Base-by-base conservation (phyloP, 345 rosid species). In the Lepidium sativum region DNA sequence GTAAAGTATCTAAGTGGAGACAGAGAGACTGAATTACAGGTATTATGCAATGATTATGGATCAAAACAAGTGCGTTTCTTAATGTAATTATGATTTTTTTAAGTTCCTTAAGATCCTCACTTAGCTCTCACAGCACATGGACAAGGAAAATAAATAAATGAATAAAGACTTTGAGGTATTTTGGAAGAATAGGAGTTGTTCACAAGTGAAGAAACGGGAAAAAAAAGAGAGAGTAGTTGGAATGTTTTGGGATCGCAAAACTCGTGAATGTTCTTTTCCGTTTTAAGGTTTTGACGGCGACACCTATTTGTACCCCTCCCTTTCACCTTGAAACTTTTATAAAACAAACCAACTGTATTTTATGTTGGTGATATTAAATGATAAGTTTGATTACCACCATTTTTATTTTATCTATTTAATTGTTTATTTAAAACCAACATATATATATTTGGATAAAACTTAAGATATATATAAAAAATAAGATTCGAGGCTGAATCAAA, bases 71-170 rank as follows among this genome's bases (percentile, higher is more conserved):
- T 67, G 53, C 73, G 37, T 65, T 34, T 42, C 13, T 0, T 16
- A 7, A 44, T 12, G 18, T 11, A 5, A 41, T 53, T 17, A 12
- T 39, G 7, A 31, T n/a, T 57, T 12, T 33, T 16, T 33, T 14
- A 23, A 23, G 2, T 1, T 6, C 0, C 3, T 20, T 33, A 60
- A 60, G 62, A 61, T 69, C 69, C 57, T 44, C 25, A 54, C 68
- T 62, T 45, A 70, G 51, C 63, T 62, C 57, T 45, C 37, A 47
- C 49, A 54, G 43, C 69, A 70, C 75, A 54, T 70, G 69, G 25
- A 23, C 25, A 23, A 23, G 0, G 25, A 23, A 23, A 23, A 1
- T 23, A 1, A 23, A 23, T 23, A 23, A 23, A n/a, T n/a, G n/a
- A n/a, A n/a, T n/a, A n/a, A n/a, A n/a, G n/a, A n/a, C n/a, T n/a